Evolutionary conservation across 352 stramenopile species (phyloP).

Genomic region (Globisporangium polare): DNA sequence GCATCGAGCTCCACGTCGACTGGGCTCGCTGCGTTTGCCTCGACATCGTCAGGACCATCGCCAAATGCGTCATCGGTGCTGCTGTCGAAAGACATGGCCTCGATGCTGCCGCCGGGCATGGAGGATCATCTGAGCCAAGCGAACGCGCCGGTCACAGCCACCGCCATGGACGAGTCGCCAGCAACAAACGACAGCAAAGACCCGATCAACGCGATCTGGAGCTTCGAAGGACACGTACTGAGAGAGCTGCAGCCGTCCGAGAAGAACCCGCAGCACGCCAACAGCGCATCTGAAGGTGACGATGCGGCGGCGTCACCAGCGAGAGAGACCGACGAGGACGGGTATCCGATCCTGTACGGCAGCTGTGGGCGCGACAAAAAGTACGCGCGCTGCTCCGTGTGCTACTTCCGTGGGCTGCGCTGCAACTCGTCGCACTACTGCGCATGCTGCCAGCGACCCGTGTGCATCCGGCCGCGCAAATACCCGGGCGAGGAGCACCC

Average conservation of each 20-base stretch:
- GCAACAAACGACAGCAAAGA: slow-evolving; percentile 26
- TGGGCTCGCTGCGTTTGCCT: slow-evolving; percentile 17
- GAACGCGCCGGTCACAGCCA: not conserved
- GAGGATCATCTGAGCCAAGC: slow-evolving; percentile 1
- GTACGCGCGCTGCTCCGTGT: slow-evolving; percentile 69
- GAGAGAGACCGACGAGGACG: slow-evolving; percentile 36
- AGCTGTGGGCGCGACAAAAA: slow-evolving; percentile 67
- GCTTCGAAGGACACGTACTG: slow-evolving; percentile 53
- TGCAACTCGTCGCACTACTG: slow-evolving; percentile 72
- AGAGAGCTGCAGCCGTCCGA: slow-evolving; percentile 35
- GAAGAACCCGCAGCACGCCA: slow-evolving; percentile 28
- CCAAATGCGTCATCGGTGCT: not conserved
- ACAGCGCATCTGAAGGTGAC: slow-evolving; percentile 9
- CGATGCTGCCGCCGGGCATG: not conserved
- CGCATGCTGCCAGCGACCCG: slow-evolving; percentile 60
- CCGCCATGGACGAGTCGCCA: slow-evolving; percentile 10
- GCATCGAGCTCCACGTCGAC: slow-evolving; percentile 4
- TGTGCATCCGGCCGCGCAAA: slow-evolving; percentile 62
- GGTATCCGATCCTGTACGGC: slow-evolving; percentile 48
- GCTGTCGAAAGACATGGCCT: not conserved
- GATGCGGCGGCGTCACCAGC: slow-evolving; percentile 5
- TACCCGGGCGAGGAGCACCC: slow-evolving; percentile 64
- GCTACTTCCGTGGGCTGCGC: slow-evolving; percentile 63
- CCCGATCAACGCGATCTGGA: slow-evolving; percentile 64
- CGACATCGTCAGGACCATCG: not conserved